Conservation (phyloP, 805 yeast species). For the Ogataea parapolymorpha region DNA sequence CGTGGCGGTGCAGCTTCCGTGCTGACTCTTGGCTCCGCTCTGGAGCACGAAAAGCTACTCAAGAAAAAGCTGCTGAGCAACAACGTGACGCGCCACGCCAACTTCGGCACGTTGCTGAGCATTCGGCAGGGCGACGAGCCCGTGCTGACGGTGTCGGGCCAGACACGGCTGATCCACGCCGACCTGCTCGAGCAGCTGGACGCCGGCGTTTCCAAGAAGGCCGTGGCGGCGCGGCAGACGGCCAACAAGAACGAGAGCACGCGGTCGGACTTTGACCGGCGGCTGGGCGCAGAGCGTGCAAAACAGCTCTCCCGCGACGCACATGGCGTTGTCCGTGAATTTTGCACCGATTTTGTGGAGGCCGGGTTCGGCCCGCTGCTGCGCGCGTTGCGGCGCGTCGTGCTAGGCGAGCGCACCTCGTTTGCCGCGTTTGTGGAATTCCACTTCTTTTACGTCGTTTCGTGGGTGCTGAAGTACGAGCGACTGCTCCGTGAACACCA, state of each 20-base stretch:
- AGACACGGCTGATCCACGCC: constrained; percentile 39
- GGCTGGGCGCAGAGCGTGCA: constrained; percentile 21
- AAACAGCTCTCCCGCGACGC: constrained; percentile 33
- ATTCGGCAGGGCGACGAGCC: constrained; percentile 59
- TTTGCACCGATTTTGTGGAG: constrained; percentile 60
- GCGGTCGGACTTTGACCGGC: constrained; percentile 29
- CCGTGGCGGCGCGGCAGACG: constrained; percentile 19
- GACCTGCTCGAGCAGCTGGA: constrained; percentile 66
- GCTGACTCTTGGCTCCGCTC: constrained; percentile 44
- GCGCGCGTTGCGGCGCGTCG: constrained; percentile 40
- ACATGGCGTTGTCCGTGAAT: constrained; percentile 35
- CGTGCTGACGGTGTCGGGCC: constrained; percentile 69
- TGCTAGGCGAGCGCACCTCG: constrained; percentile 30
- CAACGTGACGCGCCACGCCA: constrained; percentile 61
- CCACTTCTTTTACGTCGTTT: constrained; percentile 55
- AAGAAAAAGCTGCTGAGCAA: constrained; percentile 31
- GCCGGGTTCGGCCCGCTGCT: constrained; percentile 72
- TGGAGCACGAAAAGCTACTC: constrained; percentile 59
- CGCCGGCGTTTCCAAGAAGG: constrained; percentile 60
- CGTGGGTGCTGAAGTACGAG: constrained; percentile 79
- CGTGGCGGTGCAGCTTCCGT: constrained; percentile 11
- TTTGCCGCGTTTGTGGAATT: constrained; percentile 28
- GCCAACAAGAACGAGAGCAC: constrained; percentile 24
- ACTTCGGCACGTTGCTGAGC: constrained; percentile 85
- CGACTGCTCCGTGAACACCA: constrained; percentile 36